A percentile compares a stretch with the other conserved stretches of the same genome.
Evolutionary conservation across 108 stramenopile genomes (phyloP).

Genomic region (Schizochytrium sp.): DNA sequence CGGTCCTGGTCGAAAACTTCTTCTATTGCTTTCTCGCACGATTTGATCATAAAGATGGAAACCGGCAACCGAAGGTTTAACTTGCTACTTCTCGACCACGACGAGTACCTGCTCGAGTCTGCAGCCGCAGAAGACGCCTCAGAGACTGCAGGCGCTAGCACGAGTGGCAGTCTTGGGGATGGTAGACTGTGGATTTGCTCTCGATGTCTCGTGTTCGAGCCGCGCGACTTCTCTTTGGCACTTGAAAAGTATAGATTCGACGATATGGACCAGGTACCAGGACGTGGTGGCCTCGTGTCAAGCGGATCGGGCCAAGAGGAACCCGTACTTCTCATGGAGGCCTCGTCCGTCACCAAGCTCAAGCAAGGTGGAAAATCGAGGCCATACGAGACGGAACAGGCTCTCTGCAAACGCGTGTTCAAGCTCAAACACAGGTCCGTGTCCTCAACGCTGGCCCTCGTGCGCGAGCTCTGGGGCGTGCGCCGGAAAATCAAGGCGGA

Average conservation of each 20-base stretch:
- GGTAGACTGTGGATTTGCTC: conserved; percentile 48
- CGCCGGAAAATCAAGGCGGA: neutral
- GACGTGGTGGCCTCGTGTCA: neutral
- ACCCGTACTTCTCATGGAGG: conserved; percentile 15
- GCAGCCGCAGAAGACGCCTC: neutral
- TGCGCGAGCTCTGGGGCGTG: conserved; percentile 18
- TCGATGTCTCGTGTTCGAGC: conserved; percentile 46
- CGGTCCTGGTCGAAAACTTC: neutral
- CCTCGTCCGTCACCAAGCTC: conserved; percentile 16
- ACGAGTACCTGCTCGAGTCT: conserved; percentile 36
- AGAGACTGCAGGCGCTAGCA: neutral
- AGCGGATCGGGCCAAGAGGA: neutral
- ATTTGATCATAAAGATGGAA: neutral
- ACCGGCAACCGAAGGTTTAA: conserved; percentile 34
- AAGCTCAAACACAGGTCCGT: conserved; percentile 34
- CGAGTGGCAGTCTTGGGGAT: conserved; percentile 1
- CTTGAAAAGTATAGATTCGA: conserved; percentile 39
- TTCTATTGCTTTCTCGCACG: neutral
- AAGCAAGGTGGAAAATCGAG: conserved; percentile 15
- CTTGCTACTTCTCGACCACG: conserved; percentile 45
- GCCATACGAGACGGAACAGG: conserved; percentile 27
- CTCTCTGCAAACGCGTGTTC: conserved; percentile 18
- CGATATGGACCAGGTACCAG: neutral
- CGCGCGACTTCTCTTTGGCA: conserved; percentile 29
- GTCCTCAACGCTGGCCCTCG: conserved; percentile 10